These are phyloP conservation scores for Emmonsiellopsis sp. DNA, from an alignment of 2,329 filamentous ascomycete genomes.

Conservation along the genomic window DNA sequence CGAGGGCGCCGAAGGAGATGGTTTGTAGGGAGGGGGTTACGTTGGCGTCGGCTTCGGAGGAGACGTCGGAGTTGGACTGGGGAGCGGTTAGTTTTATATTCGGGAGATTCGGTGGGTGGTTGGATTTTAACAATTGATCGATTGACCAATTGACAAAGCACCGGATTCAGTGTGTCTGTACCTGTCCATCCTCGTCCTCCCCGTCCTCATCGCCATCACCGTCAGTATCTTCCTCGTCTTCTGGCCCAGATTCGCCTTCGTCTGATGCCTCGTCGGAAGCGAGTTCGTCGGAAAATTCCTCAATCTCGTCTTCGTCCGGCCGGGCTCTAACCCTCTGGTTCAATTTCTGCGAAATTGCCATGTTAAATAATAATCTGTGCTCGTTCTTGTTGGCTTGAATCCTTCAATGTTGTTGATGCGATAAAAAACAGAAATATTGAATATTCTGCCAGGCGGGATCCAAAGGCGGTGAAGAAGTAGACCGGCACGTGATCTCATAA, in stretches of 20 bases:
- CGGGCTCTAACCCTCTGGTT: conserved; percentile 34
- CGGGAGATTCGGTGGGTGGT: no score
- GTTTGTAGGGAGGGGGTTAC: conserved; percentile 38
- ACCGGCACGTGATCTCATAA: no score
- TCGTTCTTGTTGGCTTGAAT: not conserved
- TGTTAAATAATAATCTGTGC: conserved; percentile 5
- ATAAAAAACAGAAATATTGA: no score
- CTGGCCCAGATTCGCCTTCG: conserved; percentile 8
- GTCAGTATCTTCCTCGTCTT: conserved; percentile 28
- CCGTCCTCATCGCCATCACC: conserved; percentile 21
- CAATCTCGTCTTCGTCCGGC: conserved; percentile 29
- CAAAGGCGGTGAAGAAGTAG: no score
- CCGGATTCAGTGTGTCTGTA: no score
- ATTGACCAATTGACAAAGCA: no score
- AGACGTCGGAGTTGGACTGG: not conserved
- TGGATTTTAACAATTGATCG: no score
- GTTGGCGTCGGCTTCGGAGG: conserved; percentile 16
- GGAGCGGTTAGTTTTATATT: not conserved
- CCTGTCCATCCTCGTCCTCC: conserved; percentile 21
- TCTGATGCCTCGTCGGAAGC: conserved; percentile 13
- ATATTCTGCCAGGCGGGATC: no score
- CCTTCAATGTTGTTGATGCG: no score
- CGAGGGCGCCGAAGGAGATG: conserved; percentile 83
- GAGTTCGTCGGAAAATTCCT: conserved; percentile 19
- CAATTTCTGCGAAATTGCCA: conserved; percentile 29